Conservation (phyloP, 495 filamentous ascomycete genomes). For the Pyrenula massariospora region DNA sequence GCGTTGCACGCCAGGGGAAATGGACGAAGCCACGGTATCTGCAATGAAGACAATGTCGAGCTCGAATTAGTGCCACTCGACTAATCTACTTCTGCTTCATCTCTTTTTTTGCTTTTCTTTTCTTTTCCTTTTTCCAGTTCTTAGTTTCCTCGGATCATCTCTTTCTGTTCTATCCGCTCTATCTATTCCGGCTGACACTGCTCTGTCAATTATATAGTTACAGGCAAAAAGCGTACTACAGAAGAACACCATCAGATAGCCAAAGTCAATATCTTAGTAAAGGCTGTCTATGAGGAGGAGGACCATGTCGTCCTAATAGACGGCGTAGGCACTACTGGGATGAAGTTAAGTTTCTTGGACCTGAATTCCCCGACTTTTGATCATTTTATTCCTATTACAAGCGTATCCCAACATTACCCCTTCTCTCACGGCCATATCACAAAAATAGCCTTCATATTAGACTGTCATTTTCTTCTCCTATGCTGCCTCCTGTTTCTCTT, state of each 20-base stretch:
- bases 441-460: no score
- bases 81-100: background rate
- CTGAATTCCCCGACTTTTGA: no score
- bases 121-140: constrained; percentile 2
- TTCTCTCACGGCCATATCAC: no score
- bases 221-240: background rate
- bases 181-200: background rate
- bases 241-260: background rate
- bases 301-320: background rate
- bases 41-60: no score
- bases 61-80: background rate
- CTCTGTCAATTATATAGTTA: background rate
- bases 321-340: background rate
- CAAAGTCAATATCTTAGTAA: background rate
- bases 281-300: background rate
- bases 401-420: no score
- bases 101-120: background rate
- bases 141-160: background rate
- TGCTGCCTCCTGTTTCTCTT: background rate
- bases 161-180: background rate
- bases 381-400: no score
- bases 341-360: no score
- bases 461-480: no score
- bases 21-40: no score
- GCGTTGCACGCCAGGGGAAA: no score